Evolutionary conservation across 2,329 filamentous ascomycete genomes (phyloP), one percentile per base, ranked within the genome.

Genomic region (Arachnomyces sp.): DNA sequence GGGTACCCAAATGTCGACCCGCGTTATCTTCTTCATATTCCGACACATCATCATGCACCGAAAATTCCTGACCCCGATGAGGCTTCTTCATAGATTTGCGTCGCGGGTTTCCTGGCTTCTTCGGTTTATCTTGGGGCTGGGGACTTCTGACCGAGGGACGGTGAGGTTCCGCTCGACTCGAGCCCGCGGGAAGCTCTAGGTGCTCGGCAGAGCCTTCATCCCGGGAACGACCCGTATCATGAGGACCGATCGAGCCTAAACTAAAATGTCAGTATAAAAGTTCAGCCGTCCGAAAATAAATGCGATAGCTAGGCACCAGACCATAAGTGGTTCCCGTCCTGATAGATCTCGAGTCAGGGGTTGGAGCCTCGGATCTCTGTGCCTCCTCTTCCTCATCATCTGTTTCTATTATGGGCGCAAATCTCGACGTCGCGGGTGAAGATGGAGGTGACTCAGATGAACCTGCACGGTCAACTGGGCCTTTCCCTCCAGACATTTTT

Each of bases 41-140:
- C 48, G 79, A 74, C 16, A 80, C 71, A 55, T 87, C 88, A 60
- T 96, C 90, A 57, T 96, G 89, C 35, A 86, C 86, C 0, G 89
- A 95, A 65, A 94, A 96, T 44, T 90, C 74, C 46, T 85, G 84
- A 21, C 89, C 86, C 39, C 86, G 82, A 57, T 90, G 79, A 2
- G 87, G 88, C 45, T 77, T 85, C 21, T 25, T 25, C 16, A 86
- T 87, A 1, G 86, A 90, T 43, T 81, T 73, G 45, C 87, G 81
- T 51, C 86, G 82, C 43, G 76, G 62, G 62, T 90, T 77, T 8
- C 75, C 66, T 13, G 87, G 87, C 60, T 90, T 93, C 59, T 78
- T 80, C 11, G 80, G 72, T 48, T 74, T 63, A 41, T 61, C 60
- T 3, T 49, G 34, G 31, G 50, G 49, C 28, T 57, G 49, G 6